phyloP scores from a whole-genome alignment of 768 basidiomycete genomes.

The Melanogaster broomeanus region DNA sequence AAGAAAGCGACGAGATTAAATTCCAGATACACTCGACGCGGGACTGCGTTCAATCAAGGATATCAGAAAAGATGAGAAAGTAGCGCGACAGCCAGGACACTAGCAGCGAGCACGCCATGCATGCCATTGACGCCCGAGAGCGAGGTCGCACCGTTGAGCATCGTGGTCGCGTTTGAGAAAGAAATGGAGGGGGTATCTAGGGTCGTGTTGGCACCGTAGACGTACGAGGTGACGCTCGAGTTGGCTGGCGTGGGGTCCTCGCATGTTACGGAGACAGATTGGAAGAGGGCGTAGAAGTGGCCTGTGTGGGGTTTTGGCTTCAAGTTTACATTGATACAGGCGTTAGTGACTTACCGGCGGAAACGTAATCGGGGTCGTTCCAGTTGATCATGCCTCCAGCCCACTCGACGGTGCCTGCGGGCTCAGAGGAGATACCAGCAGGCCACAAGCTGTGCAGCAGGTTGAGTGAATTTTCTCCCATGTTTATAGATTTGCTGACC shows the following conservation, averaged over 20 bases:
- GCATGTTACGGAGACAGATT: constrained; percentile 66
- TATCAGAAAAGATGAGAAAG: constrained; percentile 22
- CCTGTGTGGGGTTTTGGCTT: constrained; percentile 35
- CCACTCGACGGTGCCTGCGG: constrained; percentile 77
- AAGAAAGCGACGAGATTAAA: background rate
- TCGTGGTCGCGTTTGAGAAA: constrained; percentile 58
- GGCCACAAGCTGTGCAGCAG: constrained; percentile 64
- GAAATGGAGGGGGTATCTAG: constrained; percentile 52
- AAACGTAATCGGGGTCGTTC: constrained; percentile 71
- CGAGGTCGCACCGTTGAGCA: constrained; percentile 44
- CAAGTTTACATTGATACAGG: background rate
- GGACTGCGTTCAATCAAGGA: background rate
- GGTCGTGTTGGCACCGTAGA: constrained; percentile 59
- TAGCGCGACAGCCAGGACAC: constrained; percentile 11
- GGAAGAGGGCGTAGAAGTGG: constrained; percentile 68
- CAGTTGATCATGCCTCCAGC: constrained; percentile 84
- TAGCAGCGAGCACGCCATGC: constrained; percentile 13
- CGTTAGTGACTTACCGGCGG: constrained; percentile 47
- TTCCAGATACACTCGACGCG: too few relatives aligned
- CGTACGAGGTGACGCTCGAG: constrained; percentile 59
- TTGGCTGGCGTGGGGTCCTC: constrained; percentile 46
- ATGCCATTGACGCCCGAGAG: constrained; percentile 7
- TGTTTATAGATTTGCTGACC: constrained; percentile 40
- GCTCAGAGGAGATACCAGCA: constrained; percentile 63
- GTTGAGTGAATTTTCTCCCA: constrained; percentile 3